A percentile compares a stretch with the other conserved stretches of the same genome.
Conservation (phyloP, 1,284 basidiomycete genomes). For the Leccinum pachyderme region DNA sequence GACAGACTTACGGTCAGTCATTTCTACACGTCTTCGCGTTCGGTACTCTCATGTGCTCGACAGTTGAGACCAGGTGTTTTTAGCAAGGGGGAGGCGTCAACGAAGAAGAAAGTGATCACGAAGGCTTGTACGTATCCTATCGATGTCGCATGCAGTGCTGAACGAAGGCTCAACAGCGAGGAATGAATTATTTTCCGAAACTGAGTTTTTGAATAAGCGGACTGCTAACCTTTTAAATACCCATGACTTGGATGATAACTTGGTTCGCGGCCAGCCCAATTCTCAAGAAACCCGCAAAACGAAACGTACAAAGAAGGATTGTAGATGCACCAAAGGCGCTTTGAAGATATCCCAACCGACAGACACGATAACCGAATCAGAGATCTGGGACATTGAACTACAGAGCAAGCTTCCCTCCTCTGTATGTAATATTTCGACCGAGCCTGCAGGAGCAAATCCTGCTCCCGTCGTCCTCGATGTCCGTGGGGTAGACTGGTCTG, state of each 20-base stretch:
- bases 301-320: constrained; percentile 4
- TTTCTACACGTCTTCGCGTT: not conserved
- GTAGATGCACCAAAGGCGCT: constrained; percentile 1
- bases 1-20: constrained; percentile 64
- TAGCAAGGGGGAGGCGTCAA: constrained; percentile 67
- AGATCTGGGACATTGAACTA: constrained; percentile 67
- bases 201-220: constrained; percentile 45
- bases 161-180: constrained; percentile 14
- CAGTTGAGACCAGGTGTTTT: constrained; percentile 62
- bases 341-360: not conserved
- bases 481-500: constrained; percentile 24
- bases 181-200: constrained; percentile 47
- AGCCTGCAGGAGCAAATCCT: constrained; percentile 9
- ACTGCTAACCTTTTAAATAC: constrained; percentile 5
- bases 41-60: constrained; percentile 7
- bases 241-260: constrained; percentile 5
- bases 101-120: constrained; percentile 34
- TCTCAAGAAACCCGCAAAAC: not conserved
- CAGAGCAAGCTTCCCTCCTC: constrained; percentile 34
- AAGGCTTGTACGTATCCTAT: constrained; percentile 16
- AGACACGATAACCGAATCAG: constrained; percentile 38
- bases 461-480: constrained; percentile 23
- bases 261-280: not conserved
- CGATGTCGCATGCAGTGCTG: constrained; percentile 1
- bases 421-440: constrained; percentile 11